Evolutionary conservation across 1,284 basidiomycete genomes (phyloP).

Genomic region (Cystodermella granulosa): DNA sequence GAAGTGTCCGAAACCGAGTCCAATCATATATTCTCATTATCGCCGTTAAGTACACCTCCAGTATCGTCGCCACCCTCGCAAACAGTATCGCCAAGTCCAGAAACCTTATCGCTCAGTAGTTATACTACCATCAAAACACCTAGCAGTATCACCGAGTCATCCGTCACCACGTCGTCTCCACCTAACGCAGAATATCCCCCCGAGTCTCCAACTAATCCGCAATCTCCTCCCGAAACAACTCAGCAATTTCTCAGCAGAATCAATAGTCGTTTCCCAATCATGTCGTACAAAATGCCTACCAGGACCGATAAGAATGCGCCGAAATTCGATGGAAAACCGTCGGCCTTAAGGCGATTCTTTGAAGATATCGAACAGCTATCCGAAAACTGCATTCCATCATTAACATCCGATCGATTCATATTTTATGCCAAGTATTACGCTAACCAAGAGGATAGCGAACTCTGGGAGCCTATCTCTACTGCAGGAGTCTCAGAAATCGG

Average conservation of each 20-base stretch:
- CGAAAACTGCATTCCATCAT: neutral
- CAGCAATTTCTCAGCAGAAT: neutral
- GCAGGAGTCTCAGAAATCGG: too few relatives aligned
- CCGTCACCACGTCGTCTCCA: neutral
- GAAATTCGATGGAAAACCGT: conserved; percentile 4
- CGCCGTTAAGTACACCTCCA: too few relatives aligned
- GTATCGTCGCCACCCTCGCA: too few relatives aligned
- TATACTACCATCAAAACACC: neutral
- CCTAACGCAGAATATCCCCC: neutral
- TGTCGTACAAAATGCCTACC: neutral
- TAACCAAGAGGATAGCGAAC: neutral
- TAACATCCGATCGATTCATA: neutral
- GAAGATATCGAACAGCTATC: conserved; percentile 1
- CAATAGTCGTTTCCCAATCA: neutral
- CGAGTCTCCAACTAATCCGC: neutral
- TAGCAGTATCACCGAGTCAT: neutral
- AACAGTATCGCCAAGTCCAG: too few relatives aligned
- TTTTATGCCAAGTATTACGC: neutral
- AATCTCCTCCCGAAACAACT: neutral
- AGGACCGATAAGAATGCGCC: neutral
- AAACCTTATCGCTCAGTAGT: neutral
- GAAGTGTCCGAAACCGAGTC: too few relatives aligned
- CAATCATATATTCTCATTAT: too few relatives aligned
- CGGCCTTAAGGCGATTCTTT: conserved; percentile 1
- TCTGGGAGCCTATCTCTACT: neutral